Evolutionary conservation across 176 grass and related monocot genomes (phyloP).

Genomic region (Zoysia pacifica): DNA sequence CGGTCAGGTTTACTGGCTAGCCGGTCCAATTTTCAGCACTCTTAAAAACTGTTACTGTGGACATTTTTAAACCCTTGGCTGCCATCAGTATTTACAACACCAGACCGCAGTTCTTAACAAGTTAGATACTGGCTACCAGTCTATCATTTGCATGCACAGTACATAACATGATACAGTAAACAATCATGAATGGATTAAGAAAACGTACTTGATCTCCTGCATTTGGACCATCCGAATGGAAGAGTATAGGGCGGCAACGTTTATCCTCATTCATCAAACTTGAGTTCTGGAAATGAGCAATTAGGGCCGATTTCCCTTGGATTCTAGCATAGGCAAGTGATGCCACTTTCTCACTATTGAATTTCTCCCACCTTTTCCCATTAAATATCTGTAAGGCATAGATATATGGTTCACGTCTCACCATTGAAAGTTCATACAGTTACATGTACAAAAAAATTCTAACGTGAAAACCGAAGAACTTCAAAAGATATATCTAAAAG

Average conservation of each 20-base stretch:
- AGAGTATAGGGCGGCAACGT: constrained; percentile 95
- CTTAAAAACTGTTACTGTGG: no score
- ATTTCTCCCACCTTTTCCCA: constrained; percentile 96
- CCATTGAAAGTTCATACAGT: constrained; percentile 13
- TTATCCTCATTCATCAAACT: constrained; percentile 99
- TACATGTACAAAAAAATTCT: constrained; percentile 5
- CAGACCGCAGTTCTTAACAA: neutral
- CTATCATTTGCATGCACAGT: neutral
- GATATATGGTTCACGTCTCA: constrained; percentile 10
- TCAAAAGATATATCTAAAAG: constrained; percentile 22
- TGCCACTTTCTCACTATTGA: constrained; percentile 98
- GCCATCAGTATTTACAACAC: neutral
- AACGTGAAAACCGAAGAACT: neutral
- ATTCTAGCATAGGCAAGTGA: constrained; percentile 98
- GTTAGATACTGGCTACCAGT: neutral
- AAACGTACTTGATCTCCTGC: constrained; percentile 86
- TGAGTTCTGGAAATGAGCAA: constrained; percentile 94
- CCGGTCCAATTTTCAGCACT: no score
- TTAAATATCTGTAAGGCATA: constrained; percentile 65
- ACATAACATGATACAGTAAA: constrained; percentile 16
- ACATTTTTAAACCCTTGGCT: neutral
- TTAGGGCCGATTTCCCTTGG: constrained; percentile 78
- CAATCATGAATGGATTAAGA: constrained; percentile 18
- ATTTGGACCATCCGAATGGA: constrained; percentile 92
- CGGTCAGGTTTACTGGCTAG: no score